Evolutionary conservation across 2,329 filamentous ascomycete species (phyloP).

Genomic region (Talaromyces sp.): DNA sequence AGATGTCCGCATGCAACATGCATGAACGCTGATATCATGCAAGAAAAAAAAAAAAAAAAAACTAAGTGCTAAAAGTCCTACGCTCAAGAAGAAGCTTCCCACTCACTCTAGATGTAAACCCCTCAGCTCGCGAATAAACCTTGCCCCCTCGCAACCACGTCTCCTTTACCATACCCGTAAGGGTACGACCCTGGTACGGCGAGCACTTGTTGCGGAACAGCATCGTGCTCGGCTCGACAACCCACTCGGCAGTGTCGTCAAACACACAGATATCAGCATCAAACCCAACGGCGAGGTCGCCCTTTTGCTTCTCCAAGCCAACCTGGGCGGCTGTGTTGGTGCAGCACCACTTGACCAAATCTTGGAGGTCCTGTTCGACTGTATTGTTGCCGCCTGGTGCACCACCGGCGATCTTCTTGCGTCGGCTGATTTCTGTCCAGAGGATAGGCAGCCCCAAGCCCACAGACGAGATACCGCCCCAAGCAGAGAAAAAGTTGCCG

Average conservation of each 20-base stretch:
- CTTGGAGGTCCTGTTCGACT: slow-evolving; percentile 56
- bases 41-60: slow-evolving; percentile 2
- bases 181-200: slow-evolving; percentile 76
- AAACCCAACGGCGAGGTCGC: slow-evolving; percentile 72
- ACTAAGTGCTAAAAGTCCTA: slow-evolving; percentile 13
- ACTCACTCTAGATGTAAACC: slow-evolving; percentile 33
- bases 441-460: slow-evolving; percentile 89
- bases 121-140: slow-evolving; percentile 65
- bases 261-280: slow-evolving; percentile 92
- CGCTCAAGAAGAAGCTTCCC: slow-evolving; percentile 37
- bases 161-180: slow-evolving; percentile 73
- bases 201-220: slow-evolving; percentile 91
- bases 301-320: slow-evolving; percentile 74
- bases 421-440: slow-evolving; percentile 67
- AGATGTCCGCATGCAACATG: background rate
- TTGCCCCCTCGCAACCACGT: slow-evolving; percentile 76
- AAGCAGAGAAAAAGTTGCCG: slow-evolving; percentile 92
- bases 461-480: slow-evolving; percentile 93
- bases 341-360: slow-evolving; percentile 81
- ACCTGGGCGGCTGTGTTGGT: slow-evolving; percentile 84
- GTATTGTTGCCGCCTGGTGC: slow-evolving; percentile 29
- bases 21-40: background rate
- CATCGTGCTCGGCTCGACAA: slow-evolving; percentile 72
- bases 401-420: slow-evolving; percentile 41
- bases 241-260: slow-evolving; percentile 75